phyloP scores from a whole-genome alignment of 139 green algal species.

The Picochlorum sp. region DNA sequence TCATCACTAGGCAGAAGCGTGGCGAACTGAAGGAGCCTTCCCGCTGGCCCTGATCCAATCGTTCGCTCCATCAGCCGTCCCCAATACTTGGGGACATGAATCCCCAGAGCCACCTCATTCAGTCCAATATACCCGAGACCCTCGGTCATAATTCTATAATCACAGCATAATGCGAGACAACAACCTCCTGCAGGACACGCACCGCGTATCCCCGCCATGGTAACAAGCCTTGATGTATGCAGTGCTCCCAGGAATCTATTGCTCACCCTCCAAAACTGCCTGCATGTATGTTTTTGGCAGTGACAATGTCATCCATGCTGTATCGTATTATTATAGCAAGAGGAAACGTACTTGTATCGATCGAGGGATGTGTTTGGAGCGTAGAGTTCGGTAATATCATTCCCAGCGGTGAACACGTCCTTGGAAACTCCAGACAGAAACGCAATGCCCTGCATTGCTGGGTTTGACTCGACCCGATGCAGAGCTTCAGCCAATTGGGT shows the following conservation, averaged over 20 bases:
- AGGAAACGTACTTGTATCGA: slow-evolving; percentile 21
- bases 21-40: slow-evolving; percentile 48
- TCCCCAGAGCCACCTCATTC: slow-evolving; percentile 50
- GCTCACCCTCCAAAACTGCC: slow-evolving; percentile 66
- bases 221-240: slow-evolving; percentile 57
- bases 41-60: slow-evolving; percentile 39
- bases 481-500: slow-evolving; percentile 42
- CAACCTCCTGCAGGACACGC: slow-evolving; percentile 88
- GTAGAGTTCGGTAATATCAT: slow-evolving; percentile 71
- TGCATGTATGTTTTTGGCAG: slow-evolving; percentile 20
- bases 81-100: slow-evolving; percentile 83
- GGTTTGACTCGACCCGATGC: slow-evolving; percentile 41
- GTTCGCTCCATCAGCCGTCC: slow-evolving; percentile 47
- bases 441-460: slow-evolving; percentile 47
- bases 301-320: no score
- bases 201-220: slow-evolving; percentile 72
- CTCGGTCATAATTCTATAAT: slow-evolving; percentile 75
- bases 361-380: slow-evolving; percentile 53
- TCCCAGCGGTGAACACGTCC: slow-evolving; percentile 72
- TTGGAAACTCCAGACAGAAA: slow-evolving; percentile 56
- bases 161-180: slow-evolving; percentile 77
- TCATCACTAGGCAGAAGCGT: slow-evolving; percentile 30
- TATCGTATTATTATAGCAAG: background rate
- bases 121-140: slow-evolving; percentile 24
- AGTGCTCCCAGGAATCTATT: slow-evolving; percentile 69